Evolutionary conservation across 2,329 filamentous ascomycete species (phyloP).

Genomic region (Neonectria ditissima): DNA sequence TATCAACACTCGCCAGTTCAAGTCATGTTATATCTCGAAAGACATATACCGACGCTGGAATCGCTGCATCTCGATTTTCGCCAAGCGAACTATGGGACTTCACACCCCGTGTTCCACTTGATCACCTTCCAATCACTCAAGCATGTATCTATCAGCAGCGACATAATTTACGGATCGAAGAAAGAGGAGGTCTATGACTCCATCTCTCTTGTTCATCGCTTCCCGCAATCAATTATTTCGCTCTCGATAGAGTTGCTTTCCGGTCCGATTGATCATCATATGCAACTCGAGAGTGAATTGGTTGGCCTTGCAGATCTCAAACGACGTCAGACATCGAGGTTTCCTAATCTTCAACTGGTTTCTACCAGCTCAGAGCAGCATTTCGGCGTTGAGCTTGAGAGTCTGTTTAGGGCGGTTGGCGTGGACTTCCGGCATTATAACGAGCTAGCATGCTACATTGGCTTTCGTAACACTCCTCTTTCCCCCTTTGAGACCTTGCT

Average conservation of each 20-base stretch:
- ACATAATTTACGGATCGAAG: slow-evolving; percentile 15
- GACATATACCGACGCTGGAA: slow-evolving; percentile 15
- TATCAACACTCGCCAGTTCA: too few species aligned
- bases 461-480: too few species aligned
- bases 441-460: too few species aligned
- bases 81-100: neutral
- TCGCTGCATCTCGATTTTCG: slow-evolving; percentile 30
- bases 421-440: slow-evolving; percentile 7
- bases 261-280: neutral
- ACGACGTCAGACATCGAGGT: neutral
- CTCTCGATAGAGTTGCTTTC: slow-evolving; percentile 18
- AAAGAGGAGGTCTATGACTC: slow-evolving; percentile 9
- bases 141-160: slow-evolving; percentile 22
- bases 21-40: slow-evolving; percentile 15
- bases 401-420: slow-evolving; percentile 1
- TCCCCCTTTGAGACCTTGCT: too few species aligned
- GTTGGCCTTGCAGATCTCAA: slow-evolving; percentile 10
- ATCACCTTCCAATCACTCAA: slow-evolving; percentile 20
- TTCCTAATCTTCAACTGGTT: slow-evolving; percentile 17
- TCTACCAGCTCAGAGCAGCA: slow-evolving; percentile 3
- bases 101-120: slow-evolving; percentile 16
- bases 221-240: slow-evolving; percentile 19
- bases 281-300: slow-evolving; percentile 11
- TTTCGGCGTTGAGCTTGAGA: neutral
- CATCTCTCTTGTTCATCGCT: slow-evolving; percentile 12